Evolutionary conservation across 768 basidiomycete genomes (phyloP).

Genomic region (Strobilomyces dryophilus): DNA sequence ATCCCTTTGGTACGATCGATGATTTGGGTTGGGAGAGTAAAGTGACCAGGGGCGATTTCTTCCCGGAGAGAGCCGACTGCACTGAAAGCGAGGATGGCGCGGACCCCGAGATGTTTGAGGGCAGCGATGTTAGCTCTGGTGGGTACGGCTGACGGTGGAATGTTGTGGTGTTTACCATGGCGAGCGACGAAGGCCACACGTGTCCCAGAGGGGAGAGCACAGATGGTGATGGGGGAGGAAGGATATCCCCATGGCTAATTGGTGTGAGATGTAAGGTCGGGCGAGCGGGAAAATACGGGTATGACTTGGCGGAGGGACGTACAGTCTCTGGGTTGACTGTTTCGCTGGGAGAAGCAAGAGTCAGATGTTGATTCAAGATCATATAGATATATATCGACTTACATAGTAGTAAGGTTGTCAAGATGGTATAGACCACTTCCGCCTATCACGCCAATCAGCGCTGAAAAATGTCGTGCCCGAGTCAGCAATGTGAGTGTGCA

Average conservation of each 20-base stretch:
- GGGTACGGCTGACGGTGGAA: constrained; percentile 79
- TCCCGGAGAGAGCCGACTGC: constrained; percentile 95
- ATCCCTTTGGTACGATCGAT: constrained; percentile 96
- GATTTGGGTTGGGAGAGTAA: constrained; percentile 85
- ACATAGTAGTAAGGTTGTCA: constrained; percentile 87
- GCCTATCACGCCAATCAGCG: constrained; percentile 85
- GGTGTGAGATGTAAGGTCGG: background rate
- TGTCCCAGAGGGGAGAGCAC: constrained; percentile 75
- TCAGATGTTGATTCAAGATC: background rate
- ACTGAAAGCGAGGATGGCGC: constrained; percentile 88
- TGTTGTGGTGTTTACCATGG: constrained; percentile 78
- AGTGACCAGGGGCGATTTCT: constrained; percentile 87
- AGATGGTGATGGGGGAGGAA: constrained; percentile 89
- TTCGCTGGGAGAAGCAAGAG: constrained; percentile 40
- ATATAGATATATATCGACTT: constrained; percentile 30
- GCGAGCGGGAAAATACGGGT: background rate
- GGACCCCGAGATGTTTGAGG: constrained; percentile 86
- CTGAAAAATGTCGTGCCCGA: constrained; percentile 36
- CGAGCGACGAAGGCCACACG: constrained; percentile 88
- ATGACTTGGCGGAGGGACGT: constrained; percentile 21
- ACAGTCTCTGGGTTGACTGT: constrained; percentile 81
- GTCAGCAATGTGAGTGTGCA: background rate
- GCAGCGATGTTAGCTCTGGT: constrained; percentile 92
- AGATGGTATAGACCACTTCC: constrained; percentile 92
- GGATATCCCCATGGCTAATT: constrained; percentile 89